Evolutionary conservation across 306 rosid species (phyloP).

Genomic region (Mimosa pudica): DNA sequence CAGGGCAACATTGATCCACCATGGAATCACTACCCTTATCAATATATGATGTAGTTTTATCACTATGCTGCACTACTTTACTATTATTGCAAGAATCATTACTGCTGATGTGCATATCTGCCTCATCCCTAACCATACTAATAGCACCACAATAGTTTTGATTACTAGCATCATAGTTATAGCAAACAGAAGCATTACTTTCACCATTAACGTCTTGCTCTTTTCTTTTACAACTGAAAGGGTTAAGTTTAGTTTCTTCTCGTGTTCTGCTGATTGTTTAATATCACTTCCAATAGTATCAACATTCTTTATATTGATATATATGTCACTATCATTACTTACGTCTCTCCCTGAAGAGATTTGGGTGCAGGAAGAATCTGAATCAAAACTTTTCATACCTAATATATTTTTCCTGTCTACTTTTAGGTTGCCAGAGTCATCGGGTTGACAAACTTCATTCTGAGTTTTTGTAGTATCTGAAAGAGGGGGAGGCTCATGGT

Average conservation of each 20-base stretch:
- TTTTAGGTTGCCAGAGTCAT: conserved; percentile 52
- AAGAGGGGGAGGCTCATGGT: conserved; percentile 42
- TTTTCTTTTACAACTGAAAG: conserved; percentile 46
- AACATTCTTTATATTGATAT: conserved; percentile 46
- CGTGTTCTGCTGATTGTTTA: conserved; percentile 49
- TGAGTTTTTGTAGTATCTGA: conserved; percentile 42
- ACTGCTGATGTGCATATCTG: conserved; percentile 38
- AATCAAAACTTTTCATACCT: conserved; percentile 54
- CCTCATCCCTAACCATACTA: conserved; percentile 45
- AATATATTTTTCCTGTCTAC: conserved; percentile 50
- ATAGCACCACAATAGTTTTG: conserved; percentile 45
- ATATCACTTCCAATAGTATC: conserved; percentile 48
- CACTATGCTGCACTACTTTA: conserved; percentile 44
- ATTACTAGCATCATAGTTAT: conserved; percentile 46
- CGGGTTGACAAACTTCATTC: conserved; percentile 50
- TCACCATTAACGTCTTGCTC: conserved; percentile 36
- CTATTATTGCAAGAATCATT: conserved; percentile 39
- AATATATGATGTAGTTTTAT: conserved; percentile 31
- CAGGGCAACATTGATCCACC: conserved; percentile 38
- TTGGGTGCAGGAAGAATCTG: conserved; percentile 61
- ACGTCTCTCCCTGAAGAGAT: conserved; percentile 69
- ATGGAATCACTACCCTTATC: conserved; percentile 41
- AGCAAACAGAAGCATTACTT: conserved; percentile 36
- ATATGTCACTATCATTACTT: conserved; percentile 64
- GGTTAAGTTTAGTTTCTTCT: conserved; percentile 37